Base-by-base conservation (phyloP, 495 filamentous ascomycete genomes). In the Parmelia sp. region DNA sequence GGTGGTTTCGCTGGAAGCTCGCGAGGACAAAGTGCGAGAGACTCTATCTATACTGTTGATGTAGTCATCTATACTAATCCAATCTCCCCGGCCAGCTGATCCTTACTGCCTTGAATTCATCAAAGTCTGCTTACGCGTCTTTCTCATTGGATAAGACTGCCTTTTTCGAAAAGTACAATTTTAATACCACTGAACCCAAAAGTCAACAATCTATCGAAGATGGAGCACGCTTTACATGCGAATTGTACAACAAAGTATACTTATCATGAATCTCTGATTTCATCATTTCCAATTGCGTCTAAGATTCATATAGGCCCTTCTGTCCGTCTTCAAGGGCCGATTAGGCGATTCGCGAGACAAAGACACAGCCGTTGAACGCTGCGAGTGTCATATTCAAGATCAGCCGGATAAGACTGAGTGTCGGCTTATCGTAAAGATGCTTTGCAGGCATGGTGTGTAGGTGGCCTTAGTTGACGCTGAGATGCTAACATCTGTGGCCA, bases 101-200 rank as follows among this genome's bases (percentile, higher is more conserved):
- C 25, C 72, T 98, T 58, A 92, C 90, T 40, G 86, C 90, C 4
- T 78, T 98, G 45, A 98, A 97, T 75, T 83, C 86, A n/a, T 90
- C 92, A 21, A 96, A 95, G 71, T 95, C 94, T 27, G 91, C 91
- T 47, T 96, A 96, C 76, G 86, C 88, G 0, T 90, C 90, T 21
- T 90, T 96, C 69, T 82, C 83, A 17, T 85, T 96, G 44, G 84
- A 88, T 57, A 81, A 81, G 33, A 80, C 79, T 62, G 76, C 78
- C n/a, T 98, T 97, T 76, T 98, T 97, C 71, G 83, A 88, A 31
- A 81, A 80, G 29, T 98, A 96, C 73, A 76, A 81, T 58, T 92
- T 84, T 68, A 76, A 78, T 61, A 78, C 79, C 19, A 72, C 69
- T 7, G 68, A 74, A 27, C 49, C 58, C 49, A 59, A 37, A 59